These are phyloP conservation scores for Tolypocladium cylindrosporum DNA, from an alignment of 2,329 filamentous ascomycete species.

Conservation along the genomic window DNA sequence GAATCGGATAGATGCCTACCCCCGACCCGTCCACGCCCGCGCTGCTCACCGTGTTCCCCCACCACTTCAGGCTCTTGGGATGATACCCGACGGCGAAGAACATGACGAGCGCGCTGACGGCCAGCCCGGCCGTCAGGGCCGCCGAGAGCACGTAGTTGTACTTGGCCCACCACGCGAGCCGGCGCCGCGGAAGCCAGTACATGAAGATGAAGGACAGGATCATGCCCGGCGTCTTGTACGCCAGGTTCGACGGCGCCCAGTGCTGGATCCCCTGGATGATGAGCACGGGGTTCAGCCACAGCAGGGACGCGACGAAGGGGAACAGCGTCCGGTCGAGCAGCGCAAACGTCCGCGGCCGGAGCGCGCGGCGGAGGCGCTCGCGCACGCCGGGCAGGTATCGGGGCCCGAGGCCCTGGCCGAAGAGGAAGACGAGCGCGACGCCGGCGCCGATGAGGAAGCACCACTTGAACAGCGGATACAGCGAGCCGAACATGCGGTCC, in stretches of 20 bases:
- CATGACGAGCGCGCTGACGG: conserved; percentile 29
- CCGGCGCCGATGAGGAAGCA: conserved; percentile 30
- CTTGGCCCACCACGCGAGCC: conserved; percentile 33
- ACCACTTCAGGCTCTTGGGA: conserved; percentile 26
- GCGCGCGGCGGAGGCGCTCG: conserved; percentile 14
- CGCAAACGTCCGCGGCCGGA: conserved; percentile 20
- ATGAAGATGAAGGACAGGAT: conserved; percentile 31
- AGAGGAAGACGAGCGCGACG: conserved; percentile 24
- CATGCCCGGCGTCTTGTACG: conserved; percentile 32
- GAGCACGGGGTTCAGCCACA: conserved; percentile 30
- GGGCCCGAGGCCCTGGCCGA: conserved; percentile 7
- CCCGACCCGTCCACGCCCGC: conserved; percentile 12
- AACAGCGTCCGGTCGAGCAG: conserved; percentile 26
- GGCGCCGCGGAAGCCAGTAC: conserved; percentile 22
- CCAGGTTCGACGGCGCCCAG: conserved; percentile 31
- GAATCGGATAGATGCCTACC: conserved; percentile 9
- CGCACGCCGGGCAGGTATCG: conserved; percentile 18
- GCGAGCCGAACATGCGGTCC: conserved; percentile 28
- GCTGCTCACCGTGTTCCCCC: conserved; percentile 26
- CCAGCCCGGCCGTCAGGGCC: conserved; percentile 30
- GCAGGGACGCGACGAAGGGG: conserved; percentile 24
- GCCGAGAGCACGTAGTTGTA: conserved; percentile 36
- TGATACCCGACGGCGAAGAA: conserved; percentile 28
- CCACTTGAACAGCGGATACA: conserved; percentile 28
- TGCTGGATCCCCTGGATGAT: conserved; percentile 31